A percentile compares a stretch with the other conserved stretches of the same genome.
Evolutionary conservation across 2,329 filamentous ascomycete species (phyloP).

Genomic region (Dactylellina drechsleri): DNA sequence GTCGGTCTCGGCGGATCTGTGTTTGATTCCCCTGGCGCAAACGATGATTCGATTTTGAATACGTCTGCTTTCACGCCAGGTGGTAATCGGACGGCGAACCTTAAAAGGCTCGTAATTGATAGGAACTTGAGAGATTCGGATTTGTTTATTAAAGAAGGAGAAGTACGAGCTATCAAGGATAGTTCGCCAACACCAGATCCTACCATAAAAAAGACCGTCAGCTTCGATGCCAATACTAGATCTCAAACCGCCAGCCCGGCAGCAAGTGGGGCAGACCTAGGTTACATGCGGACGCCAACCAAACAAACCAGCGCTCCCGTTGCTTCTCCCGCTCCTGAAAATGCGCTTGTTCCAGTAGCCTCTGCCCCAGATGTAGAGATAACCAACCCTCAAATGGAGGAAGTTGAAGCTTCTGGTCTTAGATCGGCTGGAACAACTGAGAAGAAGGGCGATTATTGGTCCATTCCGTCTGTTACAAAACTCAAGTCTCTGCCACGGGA

Average conservation of each 20-base stretch:
- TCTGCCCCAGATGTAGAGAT: constrained; percentile 65
- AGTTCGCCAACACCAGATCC: constrained; percentile 58
- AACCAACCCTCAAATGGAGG: constrained; percentile 62
- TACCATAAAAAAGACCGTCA: constrained; percentile 47
- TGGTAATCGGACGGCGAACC: constrained; percentile 66
- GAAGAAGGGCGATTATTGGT: constrained; percentile 82
- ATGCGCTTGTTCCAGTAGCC: constrained; percentile 68
- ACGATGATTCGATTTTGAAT: constrained; percentile 59
- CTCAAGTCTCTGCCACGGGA: constrained; percentile 81
- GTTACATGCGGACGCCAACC: constrained; percentile 53
- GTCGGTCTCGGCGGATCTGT: constrained; percentile 56
- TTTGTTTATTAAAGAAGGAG: constrained; percentile 59
- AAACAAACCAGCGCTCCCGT: constrained; percentile 24
- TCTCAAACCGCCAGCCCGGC: constrained; percentile 46
- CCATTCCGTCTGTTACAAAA: constrained; percentile 78
- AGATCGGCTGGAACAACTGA: constrained; percentile 62
- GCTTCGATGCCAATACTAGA: constrained; percentile 35
- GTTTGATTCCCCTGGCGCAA: constrained; percentile 56
- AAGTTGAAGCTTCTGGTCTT: constrained; percentile 9
- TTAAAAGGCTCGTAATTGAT: constrained; percentile 94
- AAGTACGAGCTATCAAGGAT: constrained; percentile 67
- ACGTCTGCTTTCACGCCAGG: constrained; percentile 59
- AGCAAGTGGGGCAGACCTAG: constrained; percentile 33
- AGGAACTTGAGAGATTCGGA: constrained; percentile 77
- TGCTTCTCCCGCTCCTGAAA: constrained; percentile 37